These are phyloP conservation scores for Penicillium olsonii DNA, from an alignment of 2,329 filamentous ascomycete species.

Conservation along the genomic window DNA sequence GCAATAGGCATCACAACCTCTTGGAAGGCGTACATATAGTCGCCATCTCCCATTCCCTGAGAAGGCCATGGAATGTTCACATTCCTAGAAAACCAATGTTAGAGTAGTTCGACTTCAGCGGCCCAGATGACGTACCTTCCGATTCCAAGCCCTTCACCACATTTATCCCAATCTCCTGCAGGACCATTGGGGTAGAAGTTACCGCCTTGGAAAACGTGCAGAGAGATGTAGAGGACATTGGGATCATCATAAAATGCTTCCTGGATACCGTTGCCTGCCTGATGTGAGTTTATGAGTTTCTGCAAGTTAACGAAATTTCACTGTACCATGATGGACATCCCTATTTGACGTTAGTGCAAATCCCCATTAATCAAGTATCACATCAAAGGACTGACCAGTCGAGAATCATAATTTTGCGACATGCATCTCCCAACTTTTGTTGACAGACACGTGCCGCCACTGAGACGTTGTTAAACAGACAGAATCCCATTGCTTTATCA, in stretches of 20 bases:
- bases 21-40: slow-evolving; percentile 96
- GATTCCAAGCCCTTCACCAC: slow-evolving; percentile 58
- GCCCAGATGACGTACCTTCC: slow-evolving; percentile 50
- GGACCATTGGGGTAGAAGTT: slow-evolving; percentile 74
- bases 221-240: slow-evolving; percentile 91
- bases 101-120: slow-evolving; percentile 3
- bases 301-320: background rate
- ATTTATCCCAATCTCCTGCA: slow-evolving; percentile 62
- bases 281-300: slow-evolving; percentile 24
- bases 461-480: slow-evolving; percentile 96
- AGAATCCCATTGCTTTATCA: slow-evolving; percentile 86
- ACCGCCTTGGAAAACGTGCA: slow-evolving; percentile 85
- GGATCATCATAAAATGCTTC: slow-evolving; percentile 95
- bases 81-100: slow-evolving; percentile 49
- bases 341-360: slow-evolving; percentile 34
- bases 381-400: slow-evolving; percentile 73
- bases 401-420: slow-evolving; percentile 86
- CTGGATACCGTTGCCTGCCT: slow-evolving; percentile 84
- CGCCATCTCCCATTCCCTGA: slow-evolving; percentile 85
- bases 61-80: slow-evolving; percentile 70
- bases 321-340: slow-evolving; percentile 67
- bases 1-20: slow-evolving; percentile 96
- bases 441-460: slow-evolving; percentile 90
- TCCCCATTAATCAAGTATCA: background rate
- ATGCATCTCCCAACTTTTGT: slow-evolving; percentile 72